Conservation (phyloP, 2,329 filamentous ascomycete species). For the Aspergillus sp. region DNA sequence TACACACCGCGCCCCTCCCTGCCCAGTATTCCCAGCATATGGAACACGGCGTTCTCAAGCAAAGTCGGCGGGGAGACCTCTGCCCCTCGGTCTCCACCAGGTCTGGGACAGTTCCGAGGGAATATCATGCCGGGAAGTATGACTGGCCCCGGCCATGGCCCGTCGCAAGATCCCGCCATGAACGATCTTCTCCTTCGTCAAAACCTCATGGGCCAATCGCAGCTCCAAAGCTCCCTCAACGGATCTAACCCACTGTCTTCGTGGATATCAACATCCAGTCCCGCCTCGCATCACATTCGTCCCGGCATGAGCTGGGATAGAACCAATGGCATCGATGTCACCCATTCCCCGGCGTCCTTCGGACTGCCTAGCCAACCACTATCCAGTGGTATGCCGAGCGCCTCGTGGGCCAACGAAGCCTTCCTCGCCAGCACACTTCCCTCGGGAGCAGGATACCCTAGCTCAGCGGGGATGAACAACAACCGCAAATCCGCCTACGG, state of each 20-base stretch:
- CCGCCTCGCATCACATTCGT: conserved; percentile 16
- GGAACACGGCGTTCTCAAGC: conserved; percentile 46
- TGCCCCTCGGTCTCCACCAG: conserved; percentile 40
- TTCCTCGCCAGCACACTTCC: conserved; percentile 34
- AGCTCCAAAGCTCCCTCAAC: conserved; percentile 21
- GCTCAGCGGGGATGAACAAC: conserved; percentile 18
- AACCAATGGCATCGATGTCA: conserved; percentile 12
- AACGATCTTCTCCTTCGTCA: conserved; percentile 30
- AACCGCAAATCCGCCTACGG: conserved; percentile 35
- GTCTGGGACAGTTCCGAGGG: conserved; percentile 25
- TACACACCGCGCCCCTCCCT: conserved; percentile 32
- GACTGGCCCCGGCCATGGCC: conserved; percentile 18
- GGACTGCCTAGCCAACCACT: conserved; percentile 24
- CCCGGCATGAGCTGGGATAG: conserved; percentile 25
- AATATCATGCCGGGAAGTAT: conserved; percentile 14
- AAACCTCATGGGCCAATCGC: conserved; percentile 25
- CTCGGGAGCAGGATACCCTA: conserved; percentile 23
- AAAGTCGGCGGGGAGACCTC: conserved; percentile 41
- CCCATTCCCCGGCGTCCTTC: conserved; percentile 19
- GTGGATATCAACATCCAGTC: conserved; percentile 22
- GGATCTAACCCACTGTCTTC: conserved; percentile 22
- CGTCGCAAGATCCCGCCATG: conserved; percentile 23
- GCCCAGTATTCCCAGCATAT: conserved; percentile 42
- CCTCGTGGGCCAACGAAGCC: conserved; percentile 37
- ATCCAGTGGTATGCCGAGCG: conserved; percentile 26